A percentile compares a stretch with the other conserved stretches of the same genome.
Evolutionary conservation across 192 early-diverging fungal genomes (phyloP).

Genomic region (Coemansia sp.): DNA sequence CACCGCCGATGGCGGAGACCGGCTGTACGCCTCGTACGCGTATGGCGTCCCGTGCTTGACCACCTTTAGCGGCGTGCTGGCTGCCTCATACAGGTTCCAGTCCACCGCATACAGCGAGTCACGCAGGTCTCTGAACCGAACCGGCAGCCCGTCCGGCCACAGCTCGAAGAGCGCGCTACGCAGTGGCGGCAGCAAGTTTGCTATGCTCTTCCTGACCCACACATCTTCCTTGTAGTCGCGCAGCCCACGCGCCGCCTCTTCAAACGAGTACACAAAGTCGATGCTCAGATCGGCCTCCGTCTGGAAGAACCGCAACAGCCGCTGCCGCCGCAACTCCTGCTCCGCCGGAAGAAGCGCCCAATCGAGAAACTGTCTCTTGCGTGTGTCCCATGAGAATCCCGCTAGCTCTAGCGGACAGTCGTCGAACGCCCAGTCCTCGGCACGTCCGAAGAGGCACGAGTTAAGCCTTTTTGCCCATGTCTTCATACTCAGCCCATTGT

Average conservation of each 20-base stretch:
- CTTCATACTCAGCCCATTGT: slow-evolving; percentile 44
- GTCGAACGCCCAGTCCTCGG: slow-evolving; percentile 54
- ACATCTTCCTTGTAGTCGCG: slow-evolving; percentile 52
- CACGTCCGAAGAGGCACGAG: slow-evolving; percentile 43
- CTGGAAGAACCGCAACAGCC: slow-evolving; percentile 48
- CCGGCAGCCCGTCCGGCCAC: slow-evolving; percentile 50
- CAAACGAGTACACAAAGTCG: slow-evolving; percentile 54
- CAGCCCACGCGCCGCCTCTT: slow-evolving; percentile 43
- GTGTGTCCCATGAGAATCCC: slow-evolving; percentile 35
- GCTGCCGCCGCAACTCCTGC: slow-evolving; percentile 50
- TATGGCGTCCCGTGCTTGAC: slow-evolving; percentile 41
- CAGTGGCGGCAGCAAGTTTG: slow-evolving; percentile 42
- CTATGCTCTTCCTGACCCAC: slow-evolving; percentile 53
- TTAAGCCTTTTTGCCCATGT: slow-evolving; percentile 48
- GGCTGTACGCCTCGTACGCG: slow-evolving; percentile 38
- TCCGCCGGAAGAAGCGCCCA: slow-evolving; percentile 52
- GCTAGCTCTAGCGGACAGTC: slow-evolving; percentile 43
- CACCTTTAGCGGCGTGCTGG: slow-evolving; percentile 45
- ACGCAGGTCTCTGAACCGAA: slow-evolving; percentile 49
- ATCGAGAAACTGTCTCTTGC: slow-evolving; percentile 51
- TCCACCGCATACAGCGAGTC: slow-evolving; percentile 54
- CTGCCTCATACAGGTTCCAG: slow-evolving; percentile 52
- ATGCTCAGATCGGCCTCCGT: slow-evolving; percentile 48
- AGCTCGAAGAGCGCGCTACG: slow-evolving; percentile 47
- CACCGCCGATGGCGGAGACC: not conserved